Evolutionary conservation across 2,329 filamentous ascomycete genomes (phyloP), one percentile per base, ranked within the genome.

Genomic region (Diplodia scrobiculata): DNA sequence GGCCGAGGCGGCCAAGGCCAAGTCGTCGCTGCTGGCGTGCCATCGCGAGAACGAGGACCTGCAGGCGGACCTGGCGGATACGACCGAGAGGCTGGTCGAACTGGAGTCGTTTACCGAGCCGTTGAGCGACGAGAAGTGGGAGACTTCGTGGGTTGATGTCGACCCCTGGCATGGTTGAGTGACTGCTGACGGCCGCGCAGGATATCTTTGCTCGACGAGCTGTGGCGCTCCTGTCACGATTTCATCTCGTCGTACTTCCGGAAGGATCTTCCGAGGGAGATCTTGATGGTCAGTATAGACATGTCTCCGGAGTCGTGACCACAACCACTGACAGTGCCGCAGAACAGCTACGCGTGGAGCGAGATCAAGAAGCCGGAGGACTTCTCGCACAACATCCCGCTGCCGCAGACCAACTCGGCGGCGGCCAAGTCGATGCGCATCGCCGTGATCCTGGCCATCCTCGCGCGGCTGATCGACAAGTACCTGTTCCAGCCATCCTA

Each of bases 401-500:
- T 79, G 3, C 71, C 70, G 6, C 59, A 71, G 25, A 74, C 73
- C 13, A 78, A 78, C 68, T 70, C 73, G 2, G 21, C 52, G 1
- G 60, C 65, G 17, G 75, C 76, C 1, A 78, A 76, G 63, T 69
- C 72, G 27, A 78, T 79, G 73, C 74, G 75, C 5, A 67, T 73
- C 29, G 73, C 71, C 17, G 66, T 74, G 6, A 69, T 74, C 7
- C 68, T 78, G 6, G 72, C 70, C 11, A 67, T 75, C 45, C 48
- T 79, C 2, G 68, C 71, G 0, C 62, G 68, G 9, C 70, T 76
- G 47, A 68, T 79, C 4, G 65, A 69, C 50, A 65, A 71, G 27
- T 65, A 74, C 41, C 71, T 79, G 36, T 77, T 79, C 67, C 74
- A 77, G 45, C 75, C 75, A 2, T 73, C 68, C 1, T 77, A 77